These are phyloP conservation scores for Hippophae rhamnoides DNA, from an alignment of 306 rosid genomes.

Conservation along the genomic window DNA sequence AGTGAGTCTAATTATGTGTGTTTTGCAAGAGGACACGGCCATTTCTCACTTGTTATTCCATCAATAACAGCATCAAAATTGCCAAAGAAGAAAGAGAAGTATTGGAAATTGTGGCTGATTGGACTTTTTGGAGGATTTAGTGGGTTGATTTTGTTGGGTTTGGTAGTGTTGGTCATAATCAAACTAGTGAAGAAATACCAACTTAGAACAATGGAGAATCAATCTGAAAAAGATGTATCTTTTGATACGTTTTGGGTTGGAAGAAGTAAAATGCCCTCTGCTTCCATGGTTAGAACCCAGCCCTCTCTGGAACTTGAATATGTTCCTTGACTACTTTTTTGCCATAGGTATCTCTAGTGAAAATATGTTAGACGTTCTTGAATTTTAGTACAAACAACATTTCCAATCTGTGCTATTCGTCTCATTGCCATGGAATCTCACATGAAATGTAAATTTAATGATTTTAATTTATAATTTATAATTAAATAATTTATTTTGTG, in stretches of 20 bases:
- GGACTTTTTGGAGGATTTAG: constrained; percentile 39
- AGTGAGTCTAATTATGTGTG: constrained; percentile 29
- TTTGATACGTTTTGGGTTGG: constrained; percentile 74
- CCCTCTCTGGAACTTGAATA: constrained; percentile 52
- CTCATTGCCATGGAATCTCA: no score
- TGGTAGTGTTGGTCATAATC: constrained; percentile 14
- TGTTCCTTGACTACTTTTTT: constrained; percentile 18
- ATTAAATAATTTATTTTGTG: no score
- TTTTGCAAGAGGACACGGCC: constrained; percentile 38
- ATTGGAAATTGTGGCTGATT: constrained; percentile 33
- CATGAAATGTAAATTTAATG: no score
- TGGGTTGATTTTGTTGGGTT: constrained; percentile 35
- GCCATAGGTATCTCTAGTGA: constrained; percentile 2
- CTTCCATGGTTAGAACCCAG: constrained; percentile 64
- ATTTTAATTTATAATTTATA: no score
- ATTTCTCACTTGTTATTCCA: constrained; percentile 63
- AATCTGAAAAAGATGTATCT: constrained; percentile 43
- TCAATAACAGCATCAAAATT: not conserved
- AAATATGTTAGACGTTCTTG: constrained; percentile 5
- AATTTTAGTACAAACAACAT: not conserved
- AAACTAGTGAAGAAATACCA: constrained; percentile 23
- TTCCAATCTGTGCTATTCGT: no score
- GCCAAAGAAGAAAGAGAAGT: not conserved
- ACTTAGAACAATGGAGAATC: constrained; percentile 46
- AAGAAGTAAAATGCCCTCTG: constrained; percentile 68